phyloP scores from a whole-genome alignment of 345 rosid species.

The Carallia pectinifolia region DNA sequence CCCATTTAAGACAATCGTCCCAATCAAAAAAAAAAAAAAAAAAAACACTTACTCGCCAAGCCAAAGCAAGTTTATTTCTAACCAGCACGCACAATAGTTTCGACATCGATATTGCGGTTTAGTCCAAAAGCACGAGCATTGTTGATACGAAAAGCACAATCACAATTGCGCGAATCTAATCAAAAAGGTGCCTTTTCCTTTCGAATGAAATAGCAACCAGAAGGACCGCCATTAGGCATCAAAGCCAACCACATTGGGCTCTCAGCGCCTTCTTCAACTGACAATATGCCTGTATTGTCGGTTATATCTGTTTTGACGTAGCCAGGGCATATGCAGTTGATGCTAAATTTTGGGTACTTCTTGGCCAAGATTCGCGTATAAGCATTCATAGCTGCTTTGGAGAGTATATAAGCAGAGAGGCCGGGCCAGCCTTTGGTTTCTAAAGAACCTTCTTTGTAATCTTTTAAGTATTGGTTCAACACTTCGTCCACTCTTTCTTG shows the following conservation, averaged over 20 bases:
- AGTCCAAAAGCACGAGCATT: too few species aligned
- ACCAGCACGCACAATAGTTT: too few species aligned
- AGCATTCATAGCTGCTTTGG: constrained; percentile 35
- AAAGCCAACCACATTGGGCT: constrained; percentile 14
- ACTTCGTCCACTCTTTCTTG: constrained; percentile 33
- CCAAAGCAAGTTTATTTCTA: too few species aligned
- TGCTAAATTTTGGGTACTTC: constrained; percentile 13
- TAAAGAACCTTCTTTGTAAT: constrained; percentile 25
- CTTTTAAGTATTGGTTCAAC: constrained; percentile 22
- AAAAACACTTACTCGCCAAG: too few species aligned
- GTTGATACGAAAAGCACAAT: too few species aligned
- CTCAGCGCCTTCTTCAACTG: constrained; percentile 21
- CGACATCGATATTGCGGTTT: too few species aligned
- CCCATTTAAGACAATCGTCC: too few species aligned
- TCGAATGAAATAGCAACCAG: constrained; percentile 1
- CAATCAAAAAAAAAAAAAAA: too few species aligned
- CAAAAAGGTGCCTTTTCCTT: too few species aligned
- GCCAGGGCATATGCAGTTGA: constrained; percentile 37
- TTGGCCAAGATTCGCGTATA: constrained; percentile 29
- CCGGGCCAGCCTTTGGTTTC: constrained; percentile 32
- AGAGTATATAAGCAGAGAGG: constrained; percentile 18
- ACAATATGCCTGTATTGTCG: constrained; percentile 3
- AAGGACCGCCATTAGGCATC: constrained; percentile 15
- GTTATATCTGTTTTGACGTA: constrained; percentile 29
- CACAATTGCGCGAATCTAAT: too few species aligned